A percentile compares a stretch with the other conserved stretches of the same genome.
phyloP scores from a whole-genome alignment of 495 filamentous ascomycete genomes.

The Immersiella caudata region DNA sequence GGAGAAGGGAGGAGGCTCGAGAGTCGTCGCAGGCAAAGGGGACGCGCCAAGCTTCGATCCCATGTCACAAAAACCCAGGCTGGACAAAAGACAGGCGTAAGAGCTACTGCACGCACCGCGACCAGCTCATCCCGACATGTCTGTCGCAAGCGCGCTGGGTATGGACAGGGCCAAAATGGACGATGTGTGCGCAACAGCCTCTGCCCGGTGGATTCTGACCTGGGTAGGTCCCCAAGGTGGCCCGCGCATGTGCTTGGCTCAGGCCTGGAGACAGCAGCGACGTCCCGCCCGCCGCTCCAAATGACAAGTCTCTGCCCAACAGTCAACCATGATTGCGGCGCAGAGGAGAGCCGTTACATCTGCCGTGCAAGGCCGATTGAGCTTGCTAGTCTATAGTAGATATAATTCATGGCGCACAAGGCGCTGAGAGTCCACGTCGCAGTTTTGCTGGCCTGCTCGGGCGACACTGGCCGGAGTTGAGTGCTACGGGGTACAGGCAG shows the following conservation, averaged over 20 bases:
- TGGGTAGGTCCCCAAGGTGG: neutral
- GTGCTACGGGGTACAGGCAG: conserved; percentile 37
- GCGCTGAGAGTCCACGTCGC: neutral
- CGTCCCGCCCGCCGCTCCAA: conserved; percentile 5
- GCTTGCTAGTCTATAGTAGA: neutral
- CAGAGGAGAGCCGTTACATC: conserved; percentile 2
- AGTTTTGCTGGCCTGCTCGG: conserved; percentile 1
- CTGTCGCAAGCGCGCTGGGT: conserved; percentile 23
- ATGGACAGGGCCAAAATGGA: conserved; percentile 29
- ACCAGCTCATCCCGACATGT: conserved; percentile 26
- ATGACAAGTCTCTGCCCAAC: conserved; percentile 25
- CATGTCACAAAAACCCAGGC: conserved; percentile 28
- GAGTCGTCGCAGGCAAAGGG: conserved; percentile 15
- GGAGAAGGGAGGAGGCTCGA: conserved; percentile 17
- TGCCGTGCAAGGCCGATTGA: neutral
- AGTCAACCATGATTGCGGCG: conserved; percentile 15
- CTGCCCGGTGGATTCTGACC: conserved; percentile 19
- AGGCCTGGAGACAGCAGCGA: conserved; percentile 2
- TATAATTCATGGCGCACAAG: neutral
- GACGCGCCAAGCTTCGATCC: conserved; percentile 25
- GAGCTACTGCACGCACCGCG: conserved; percentile 24
- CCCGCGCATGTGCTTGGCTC: conserved; percentile 17
- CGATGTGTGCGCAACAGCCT: conserved; percentile 33
- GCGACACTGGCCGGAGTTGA: conserved; percentile 14
- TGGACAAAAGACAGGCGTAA: conserved; percentile 11